Evolutionary conservation across 139 green algal genomes (phyloP).

Genomic region (Chlorella sp.): DNA sequence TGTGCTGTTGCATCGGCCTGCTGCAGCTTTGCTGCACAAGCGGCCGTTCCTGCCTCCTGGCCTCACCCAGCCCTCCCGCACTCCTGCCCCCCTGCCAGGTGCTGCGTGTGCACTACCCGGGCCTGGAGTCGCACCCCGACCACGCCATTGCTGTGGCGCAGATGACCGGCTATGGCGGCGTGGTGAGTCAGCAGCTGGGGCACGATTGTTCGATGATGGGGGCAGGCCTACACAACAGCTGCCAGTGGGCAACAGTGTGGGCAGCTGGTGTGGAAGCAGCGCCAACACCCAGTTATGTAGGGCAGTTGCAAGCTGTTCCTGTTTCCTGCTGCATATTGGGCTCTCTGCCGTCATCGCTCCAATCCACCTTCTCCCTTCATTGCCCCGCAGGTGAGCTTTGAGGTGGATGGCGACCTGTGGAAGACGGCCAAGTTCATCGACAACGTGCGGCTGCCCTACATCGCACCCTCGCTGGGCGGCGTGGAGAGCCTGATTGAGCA

Average conservation of each 20-base stretch:
- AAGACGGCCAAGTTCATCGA: slow-evolving; percentile 95
- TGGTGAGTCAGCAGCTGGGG: slow-evolving; percentile 62
- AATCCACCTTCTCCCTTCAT: no score
- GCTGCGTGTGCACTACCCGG: slow-evolving; percentile 79
- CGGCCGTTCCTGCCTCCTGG: no score
- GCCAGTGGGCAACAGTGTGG: no score
- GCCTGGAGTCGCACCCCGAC: slow-evolving; percentile 92
- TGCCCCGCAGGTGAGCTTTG: slow-evolving; percentile 67
- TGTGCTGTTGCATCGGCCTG: no score
- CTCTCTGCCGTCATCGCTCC: no score
- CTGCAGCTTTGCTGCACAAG: no score
- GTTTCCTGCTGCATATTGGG: no score
- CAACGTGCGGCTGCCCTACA: slow-evolving; percentile 93
- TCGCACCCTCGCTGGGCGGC: slow-evolving; percentile 97
- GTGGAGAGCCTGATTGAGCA: slow-evolving; percentile 99
- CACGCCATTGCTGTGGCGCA: slow-evolving; percentile 92
- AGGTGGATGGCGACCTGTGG: slow-evolving; percentile 93
- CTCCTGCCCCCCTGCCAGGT: slow-evolving; percentile 37
- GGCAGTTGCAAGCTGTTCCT: no score
- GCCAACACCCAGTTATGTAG: no score
- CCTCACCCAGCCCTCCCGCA: neutral
- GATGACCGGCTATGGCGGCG: slow-evolving; percentile 96
- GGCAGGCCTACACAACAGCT: no score
- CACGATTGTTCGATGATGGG: no score
- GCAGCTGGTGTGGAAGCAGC: no score